Evolutionary conservation across 2,329 filamentous ascomycete genomes (phyloP).

Genomic region (Pseudogymnoascus sp.): DNA sequence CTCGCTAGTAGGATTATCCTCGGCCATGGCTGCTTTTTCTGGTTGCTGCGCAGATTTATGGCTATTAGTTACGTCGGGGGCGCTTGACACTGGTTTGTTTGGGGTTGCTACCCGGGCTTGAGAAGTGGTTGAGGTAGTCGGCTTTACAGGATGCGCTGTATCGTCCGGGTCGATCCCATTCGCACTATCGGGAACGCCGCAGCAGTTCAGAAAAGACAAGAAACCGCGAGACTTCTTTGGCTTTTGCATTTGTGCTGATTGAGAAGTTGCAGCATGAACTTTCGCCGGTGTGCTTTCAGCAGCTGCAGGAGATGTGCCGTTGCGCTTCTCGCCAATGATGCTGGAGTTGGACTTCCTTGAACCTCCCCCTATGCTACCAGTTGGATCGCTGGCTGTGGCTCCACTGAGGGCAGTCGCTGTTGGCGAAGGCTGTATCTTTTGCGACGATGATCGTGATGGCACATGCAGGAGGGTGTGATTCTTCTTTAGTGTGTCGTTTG

Average conservation of each 20-base stretch:
- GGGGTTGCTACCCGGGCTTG: slow-evolving; percentile 22
- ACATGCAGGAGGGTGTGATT: slow-evolving; percentile 48
- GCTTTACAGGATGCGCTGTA: slow-evolving; percentile 37
- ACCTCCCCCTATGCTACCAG: slow-evolving; percentile 54
- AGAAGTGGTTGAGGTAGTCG: slow-evolving; percentile 30
- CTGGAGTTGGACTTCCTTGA: slow-evolving; percentile 61
- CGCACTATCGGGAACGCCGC: slow-evolving; percentile 35
- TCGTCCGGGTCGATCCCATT: slow-evolving; percentile 37
- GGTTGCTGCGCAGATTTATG: slow-evolving; percentile 15
- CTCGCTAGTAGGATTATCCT: slow-evolving; percentile 17
- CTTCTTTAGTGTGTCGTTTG: slow-evolving; percentile 29
- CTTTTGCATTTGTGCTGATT: slow-evolving; percentile 27
- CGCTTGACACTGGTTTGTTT: slow-evolving; percentile 24
- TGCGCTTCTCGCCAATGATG: slow-evolving; percentile 54
- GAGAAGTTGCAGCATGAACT: slow-evolving; percentile 27
- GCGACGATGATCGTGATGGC: slow-evolving; percentile 55
- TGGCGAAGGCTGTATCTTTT: slow-evolving; percentile 51
- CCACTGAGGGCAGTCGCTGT: slow-evolving; percentile 54
- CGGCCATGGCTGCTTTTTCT: slow-evolving; percentile 25
- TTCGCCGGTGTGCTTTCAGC: slow-evolving; percentile 33
- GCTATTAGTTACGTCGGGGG: background rate
- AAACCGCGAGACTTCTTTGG: slow-evolving; percentile 35
- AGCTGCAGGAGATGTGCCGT: slow-evolving; percentile 42
- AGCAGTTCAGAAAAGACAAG: slow-evolving; percentile 42
- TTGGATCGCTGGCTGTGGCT: slow-evolving; percentile 49